A percentile compares a stretch with the other conserved stretches of the same genome.
Evolutionary conservation across 2,329 filamentous ascomycete species (phyloP).

Genomic region (Ophioceras dolichostomum): DNA sequence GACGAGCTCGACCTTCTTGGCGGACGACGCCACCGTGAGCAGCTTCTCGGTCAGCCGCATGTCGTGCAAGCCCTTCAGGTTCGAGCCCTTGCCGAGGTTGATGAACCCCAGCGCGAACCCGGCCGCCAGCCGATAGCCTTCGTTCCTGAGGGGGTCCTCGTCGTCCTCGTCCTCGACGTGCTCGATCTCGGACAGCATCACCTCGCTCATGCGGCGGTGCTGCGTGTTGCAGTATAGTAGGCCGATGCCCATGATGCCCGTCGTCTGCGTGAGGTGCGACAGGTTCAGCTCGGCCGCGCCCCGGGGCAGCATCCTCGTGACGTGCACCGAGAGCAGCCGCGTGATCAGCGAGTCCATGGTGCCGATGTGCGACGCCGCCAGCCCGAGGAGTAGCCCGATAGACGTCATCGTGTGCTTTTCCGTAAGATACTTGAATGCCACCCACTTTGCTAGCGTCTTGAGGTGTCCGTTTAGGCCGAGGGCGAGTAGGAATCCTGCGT

Average conservation of each 20-base stretch:
- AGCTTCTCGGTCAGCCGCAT: slow-evolving; percentile 88
- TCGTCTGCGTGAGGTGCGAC: slow-evolving; percentile 86
- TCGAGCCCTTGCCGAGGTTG: slow-evolving; percentile 82
- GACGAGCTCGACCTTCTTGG: slow-evolving; percentile 82
- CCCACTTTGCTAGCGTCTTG: slow-evolving; percentile 92
- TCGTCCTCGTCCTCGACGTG: slow-evolving; percentile 73
- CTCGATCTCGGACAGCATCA: slow-evolving; percentile 96
- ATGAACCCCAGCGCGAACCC: slow-evolving; percentile 91
- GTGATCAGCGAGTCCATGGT: slow-evolving; percentile 97
- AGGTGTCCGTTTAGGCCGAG: slow-evolving; percentile 90
- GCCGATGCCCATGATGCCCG: slow-evolving; percentile 93
- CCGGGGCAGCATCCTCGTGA: slow-evolving; percentile 83
- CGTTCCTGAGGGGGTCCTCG: slow-evolving; percentile 74
- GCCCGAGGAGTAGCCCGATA: slow-evolving; percentile 80
- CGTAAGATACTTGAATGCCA: slow-evolving; percentile 97
- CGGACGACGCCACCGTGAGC: slow-evolving; percentile 71
- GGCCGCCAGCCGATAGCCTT: slow-evolving; percentile 91
- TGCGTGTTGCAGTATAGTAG: slow-evolving; percentile 90
- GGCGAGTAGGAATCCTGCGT: slow-evolving; percentile 85
- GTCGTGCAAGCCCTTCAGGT: slow-evolving; percentile 80
- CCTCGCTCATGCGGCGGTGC: slow-evolving; percentile 95
- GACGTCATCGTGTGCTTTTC: slow-evolving; percentile 99
- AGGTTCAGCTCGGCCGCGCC: slow-evolving; percentile 91
- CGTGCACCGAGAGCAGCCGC: slow-evolving; percentile 84
- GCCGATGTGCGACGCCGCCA: slow-evolving; percentile 87